phyloP scores from a whole-genome alignment of 257 asterid genomes.

The Forsythia viridissima region DNA sequence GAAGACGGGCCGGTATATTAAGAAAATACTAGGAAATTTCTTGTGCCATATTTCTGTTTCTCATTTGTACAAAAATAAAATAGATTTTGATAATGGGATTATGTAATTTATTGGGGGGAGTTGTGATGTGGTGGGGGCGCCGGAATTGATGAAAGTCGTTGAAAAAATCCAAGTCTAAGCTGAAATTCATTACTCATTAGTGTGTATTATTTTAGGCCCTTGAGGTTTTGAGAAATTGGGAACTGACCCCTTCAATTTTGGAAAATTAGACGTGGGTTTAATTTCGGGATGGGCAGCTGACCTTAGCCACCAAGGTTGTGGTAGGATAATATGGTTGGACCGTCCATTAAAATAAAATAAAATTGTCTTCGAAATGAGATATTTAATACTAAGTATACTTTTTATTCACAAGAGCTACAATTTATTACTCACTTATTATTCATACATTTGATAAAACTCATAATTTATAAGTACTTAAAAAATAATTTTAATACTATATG shows the following conservation, averaged over 20 bases:
- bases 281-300: not conserved
- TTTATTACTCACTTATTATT: no score
- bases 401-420: no score
- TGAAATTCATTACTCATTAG: not conserved
- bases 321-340: not conserved
- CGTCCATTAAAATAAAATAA: not conserved
- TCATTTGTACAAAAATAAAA: no score
- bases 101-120: not conserved
- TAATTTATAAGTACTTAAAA: no score
- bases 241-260: not conserved
- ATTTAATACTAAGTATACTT: not conserved
- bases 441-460: no score
- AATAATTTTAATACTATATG: no score
- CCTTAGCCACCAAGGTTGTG: not conserved
- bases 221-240: not conserved
- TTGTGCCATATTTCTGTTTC: not conserved
- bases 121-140: constrained; percentile 4
- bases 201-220: not conserved
- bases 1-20: not conserved
- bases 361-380: not conserved
- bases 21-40: not conserved
- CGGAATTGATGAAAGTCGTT: not conserved
- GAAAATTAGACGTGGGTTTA: not conserved
- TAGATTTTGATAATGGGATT: not conserved
- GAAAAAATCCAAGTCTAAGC: constrained; percentile 4